Conservation (phyloP, 768 basidiomycete genomes). For the Psilocybe sp. region DNA sequence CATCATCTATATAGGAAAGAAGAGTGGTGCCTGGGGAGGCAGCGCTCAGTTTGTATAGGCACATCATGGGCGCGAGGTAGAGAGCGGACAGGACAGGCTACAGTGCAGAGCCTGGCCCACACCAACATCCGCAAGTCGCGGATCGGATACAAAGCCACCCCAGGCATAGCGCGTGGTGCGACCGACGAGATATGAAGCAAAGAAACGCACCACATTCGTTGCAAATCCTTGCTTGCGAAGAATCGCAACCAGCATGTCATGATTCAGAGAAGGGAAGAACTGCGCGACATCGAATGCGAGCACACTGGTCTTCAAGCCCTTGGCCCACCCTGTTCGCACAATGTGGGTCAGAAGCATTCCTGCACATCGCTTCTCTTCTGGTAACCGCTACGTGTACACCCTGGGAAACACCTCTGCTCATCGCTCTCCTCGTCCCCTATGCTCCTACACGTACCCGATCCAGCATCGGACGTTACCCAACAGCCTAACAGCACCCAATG, state of each 20-base stretch:
- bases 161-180: background rate
- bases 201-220: background rate
- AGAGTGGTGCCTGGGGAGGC: too few relatives aligned
- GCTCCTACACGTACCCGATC: too few relatives aligned
- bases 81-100: background rate
- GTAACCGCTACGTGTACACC: too few relatives aligned
- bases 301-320: slow-evolving; percentile 10
- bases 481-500: too few relatives aligned
- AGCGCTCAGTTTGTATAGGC: too few relatives aligned
- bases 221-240: too few relatives aligned
- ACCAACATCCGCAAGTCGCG: background rate
- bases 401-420: too few relatives aligned
- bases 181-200: slow-evolving; percentile 3
- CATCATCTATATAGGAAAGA: too few relatives aligned
- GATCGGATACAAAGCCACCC: background rate
- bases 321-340: slow-evolving; percentile 15
- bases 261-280: background rate
- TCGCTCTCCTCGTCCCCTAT: too few relatives aligned
- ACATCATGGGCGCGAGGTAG: too few relatives aligned
- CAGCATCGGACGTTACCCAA: too few relatives aligned
- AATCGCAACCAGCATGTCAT: background rate
- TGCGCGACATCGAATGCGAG: background rate
- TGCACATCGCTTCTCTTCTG: too few relatives aligned
- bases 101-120: background rate
- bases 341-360: slow-evolving; percentile 16